Evolutionary conservation across 176 grass and related monocot genomes (phyloP), one percentile per base, ranked within the genome.

Genomic region (Oryza meridionalis): DNA sequence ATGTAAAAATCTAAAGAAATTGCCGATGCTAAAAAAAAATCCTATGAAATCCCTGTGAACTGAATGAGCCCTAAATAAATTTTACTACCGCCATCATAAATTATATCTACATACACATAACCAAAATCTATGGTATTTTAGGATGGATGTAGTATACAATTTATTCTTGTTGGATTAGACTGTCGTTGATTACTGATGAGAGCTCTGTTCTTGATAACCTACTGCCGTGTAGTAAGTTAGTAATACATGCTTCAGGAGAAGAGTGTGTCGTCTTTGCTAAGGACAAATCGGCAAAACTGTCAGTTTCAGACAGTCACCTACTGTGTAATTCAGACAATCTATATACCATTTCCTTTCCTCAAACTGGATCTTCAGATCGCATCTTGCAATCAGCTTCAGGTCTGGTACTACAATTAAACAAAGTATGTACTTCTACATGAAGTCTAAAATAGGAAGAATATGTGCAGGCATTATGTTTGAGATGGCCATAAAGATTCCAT

Each of bases 351-450:
- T 53, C 19, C 8, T 17, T 46, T 53, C 19, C 8, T 24, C 27
- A n/a, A 55, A 58, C 6, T 11, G 38, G 62, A 75, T 80, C 81
- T 75, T 58, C 15, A 79, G 87, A 88, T 88, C 21, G 81, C 87
- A 84, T 84, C 81, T 61, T 1, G 53, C 31, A n/a, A 8, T 12
- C 53, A 17, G 9, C 58, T 62, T 62, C 53, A 58, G 37, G 9
- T 51, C 31, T 64, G 53, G 19, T 42, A 38, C 58, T 6, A 31
- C 29, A 25, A 40, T 40, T 40, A 40, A 81, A 13, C 3, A 10
- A 14, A 7, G 26, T 31, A 31, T 12, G 13, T 13, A 17, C 21
- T 9, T 31, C 29, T 13, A 17, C 21, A 7, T 11, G 7, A 22
- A 22, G 37, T 25, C 72, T 71, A 33, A 61, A 65, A 84, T 38